Base-by-base conservation (phyloP, 2,329 filamentous ascomycete species). In the Didymella arachidicola region DNA sequence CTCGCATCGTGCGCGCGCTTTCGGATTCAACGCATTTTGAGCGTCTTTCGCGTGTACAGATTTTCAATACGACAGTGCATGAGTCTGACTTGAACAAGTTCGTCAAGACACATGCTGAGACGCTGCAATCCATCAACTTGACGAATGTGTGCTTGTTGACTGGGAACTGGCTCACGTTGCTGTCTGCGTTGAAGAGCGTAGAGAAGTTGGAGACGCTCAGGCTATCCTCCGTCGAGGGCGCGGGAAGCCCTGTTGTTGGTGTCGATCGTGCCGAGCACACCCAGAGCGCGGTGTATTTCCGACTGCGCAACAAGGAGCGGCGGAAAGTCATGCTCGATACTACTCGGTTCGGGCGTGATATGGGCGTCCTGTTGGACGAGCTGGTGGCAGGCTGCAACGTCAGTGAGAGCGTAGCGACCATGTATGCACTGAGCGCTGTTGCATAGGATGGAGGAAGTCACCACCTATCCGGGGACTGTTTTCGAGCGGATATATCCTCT, bases 1-100 rank as follows among this genome's bases (percentile, higher is more conserved):
- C 62, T n/a, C 55, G 59, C n/a, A 51, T 71, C 10, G 43, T 72
- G 8, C 63, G 50, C 14, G 59, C 60, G 1, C 26, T 73, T 3
- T 60, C 66, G 1, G 42, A 59, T 38, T 51, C 65, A 2, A 54
- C 66, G 4, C 53, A 53, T 10, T 34, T 67, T 2, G 51, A 54
- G 2, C 26, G 43, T 3, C 62, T 73, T 3, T 60, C 60, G 29
- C 39, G 30, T 1, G 47, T 72, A 26, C 59, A 63, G 7, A 50
- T 72, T 6, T 56, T 62, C 41, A 67, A 71, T 11, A 62, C 61
- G 29, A 52, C 59, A 4, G 22, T 62, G 4, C 59, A 66, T 25
- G 63, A 61, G 22, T 53, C 60, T 1, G 66, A 71, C 16, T 16
- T 73, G 18, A 39, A 26, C 12, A 48, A 48, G 3, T 56, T 73